Percentiles rank a stretch among this genome's conserved stretches.
phyloP scores from a whole-genome alignment of 768 basidiomycete species.

The Mycena sanguinolenta region DNA sequence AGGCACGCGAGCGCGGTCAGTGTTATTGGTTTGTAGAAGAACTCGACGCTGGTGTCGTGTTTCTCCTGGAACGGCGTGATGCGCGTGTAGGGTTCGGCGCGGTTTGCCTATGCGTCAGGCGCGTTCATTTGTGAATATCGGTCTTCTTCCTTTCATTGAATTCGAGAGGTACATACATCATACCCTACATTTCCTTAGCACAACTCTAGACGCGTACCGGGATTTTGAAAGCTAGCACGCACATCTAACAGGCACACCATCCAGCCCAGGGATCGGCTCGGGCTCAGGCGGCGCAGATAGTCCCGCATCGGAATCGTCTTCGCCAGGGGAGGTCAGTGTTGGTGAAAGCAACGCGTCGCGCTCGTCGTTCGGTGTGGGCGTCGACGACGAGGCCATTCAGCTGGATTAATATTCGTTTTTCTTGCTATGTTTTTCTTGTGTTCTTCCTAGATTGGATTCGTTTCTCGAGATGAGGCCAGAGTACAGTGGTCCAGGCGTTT shows the following conservation, averaged over 20 bases:
- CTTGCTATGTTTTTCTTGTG: not conserved
- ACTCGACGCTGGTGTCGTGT: slow-evolving; percentile 89
- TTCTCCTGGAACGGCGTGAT: slow-evolving; percentile 88
- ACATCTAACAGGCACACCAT: slow-evolving; percentile 87
- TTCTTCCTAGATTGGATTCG: too few species aligned
- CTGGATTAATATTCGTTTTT: too few species aligned
- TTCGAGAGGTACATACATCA: slow-evolving; percentile 72
- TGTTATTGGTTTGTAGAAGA: slow-evolving; percentile 89
- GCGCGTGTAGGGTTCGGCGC: slow-evolving; percentile 85
- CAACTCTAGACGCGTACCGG: not conserved
- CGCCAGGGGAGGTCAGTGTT: slow-evolving; percentile 52
- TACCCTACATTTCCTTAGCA: slow-evolving; percentile 69
- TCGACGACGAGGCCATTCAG: not conserved
- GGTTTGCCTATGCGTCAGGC: slow-evolving; percentile 90
- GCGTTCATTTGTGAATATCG: too few species aligned
- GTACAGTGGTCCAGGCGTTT: too few species aligned
- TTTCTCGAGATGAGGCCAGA: too few species aligned
- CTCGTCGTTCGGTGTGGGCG: not conserved
- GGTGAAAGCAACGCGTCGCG: slow-evolving; percentile 50
- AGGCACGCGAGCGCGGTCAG: slow-evolving; percentile 79
- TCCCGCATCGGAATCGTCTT: slow-evolving; percentile 75
- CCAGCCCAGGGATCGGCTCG: slow-evolving; percentile 80
- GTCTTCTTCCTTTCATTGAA: too few species aligned
- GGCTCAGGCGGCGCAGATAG: slow-evolving; percentile 59
- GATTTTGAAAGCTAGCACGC: slow-evolving; percentile 57